Conservation (phyloP, 257 asterid species). For the Verbascum thapsus region DNA sequence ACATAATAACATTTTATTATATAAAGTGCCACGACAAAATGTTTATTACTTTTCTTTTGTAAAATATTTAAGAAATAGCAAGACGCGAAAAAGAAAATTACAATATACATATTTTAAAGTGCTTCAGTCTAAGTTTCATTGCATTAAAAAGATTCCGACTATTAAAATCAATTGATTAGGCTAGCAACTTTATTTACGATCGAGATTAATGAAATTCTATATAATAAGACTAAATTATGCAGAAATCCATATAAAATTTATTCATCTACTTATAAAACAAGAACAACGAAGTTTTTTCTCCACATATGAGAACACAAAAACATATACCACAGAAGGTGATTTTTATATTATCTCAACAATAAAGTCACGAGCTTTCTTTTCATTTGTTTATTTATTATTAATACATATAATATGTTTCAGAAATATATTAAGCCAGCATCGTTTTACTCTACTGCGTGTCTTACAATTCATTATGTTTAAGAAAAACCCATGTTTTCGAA, state of each 20-base stretch:
- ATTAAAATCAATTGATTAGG: background rate
- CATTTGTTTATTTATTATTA: background rate
- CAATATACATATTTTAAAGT: background rate
- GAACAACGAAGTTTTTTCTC: background rate
- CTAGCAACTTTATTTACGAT: background rate
- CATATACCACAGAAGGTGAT: no score
- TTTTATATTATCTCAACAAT: no score
- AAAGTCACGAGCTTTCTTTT: no score
- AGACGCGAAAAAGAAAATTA: no score
- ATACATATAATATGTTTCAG: background rate
- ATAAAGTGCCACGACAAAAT: no score
- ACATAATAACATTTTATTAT: no score
- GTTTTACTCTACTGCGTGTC: conserved; percentile 46
- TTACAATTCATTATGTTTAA: conserved; percentile 41
- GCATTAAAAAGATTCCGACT: background rate
- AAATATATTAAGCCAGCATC: conserved; percentile 23
- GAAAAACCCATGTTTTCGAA: conserved; percentile 33
- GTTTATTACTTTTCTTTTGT: no score
- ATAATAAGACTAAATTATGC: no score
- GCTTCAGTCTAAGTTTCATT: background rate
- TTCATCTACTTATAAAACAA: background rate
- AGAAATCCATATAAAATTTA: background rate
- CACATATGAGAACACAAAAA: background rate
- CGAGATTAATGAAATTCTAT: conserved; percentile 2
- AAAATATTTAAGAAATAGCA: no score